Evolutionary conservation across 1,284 basidiomycete species (phyloP), one percentile per base, ranked within the genome.

Genomic region (Cystobasidium pallidum): DNA sequence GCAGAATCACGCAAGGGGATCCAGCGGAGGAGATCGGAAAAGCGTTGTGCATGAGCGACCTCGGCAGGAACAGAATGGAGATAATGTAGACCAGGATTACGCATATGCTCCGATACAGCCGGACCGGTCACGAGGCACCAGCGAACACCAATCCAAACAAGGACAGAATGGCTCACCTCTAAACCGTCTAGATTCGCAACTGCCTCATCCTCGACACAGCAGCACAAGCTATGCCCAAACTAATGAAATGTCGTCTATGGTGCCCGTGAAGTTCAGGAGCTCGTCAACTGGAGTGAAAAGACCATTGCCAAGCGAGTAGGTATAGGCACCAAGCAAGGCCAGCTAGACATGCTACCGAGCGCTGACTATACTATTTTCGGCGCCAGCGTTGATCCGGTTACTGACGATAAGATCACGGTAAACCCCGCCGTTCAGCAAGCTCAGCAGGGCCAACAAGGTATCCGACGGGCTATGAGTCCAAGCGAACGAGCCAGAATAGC

Each of bases 401-500:
- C 6, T 6, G 49, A 15, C 26, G 49, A 51, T 28, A 51, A 28
- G 10, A 6, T 24, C 6, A 3, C 24, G 24, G 4, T 51, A 15
- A 41, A 43, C 13, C 58, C 58, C 6, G 26, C 24, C 19, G 10
- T 61, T 13, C 58, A 61, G 41, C 24, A 39, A 36, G 36, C 41
- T 28, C 58, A 61, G 39, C 30, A 34, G 15, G 43, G 43, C 17
- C 58, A 61, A 11, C 58, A 41, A 61, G 54, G 54, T 19, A 57
- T 57, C 11, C 34, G 45, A 28, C 15, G 36, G 36, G 58, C 58
- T 43, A 61, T 61, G 39, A 61, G 58, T 26, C 58, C 58, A 26
- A 61, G 39, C 17, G 58, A 61, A 26, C 34, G 58, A 45, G 58
- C 58, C 4, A 39, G 58, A 21, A 19, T 36, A 43, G 36, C 39